These are phyloP conservation scores for Pyricularia grisea DNA, from an alignment of 2,329 filamentous ascomycete genomes.

Conservation along the genomic window DNA sequence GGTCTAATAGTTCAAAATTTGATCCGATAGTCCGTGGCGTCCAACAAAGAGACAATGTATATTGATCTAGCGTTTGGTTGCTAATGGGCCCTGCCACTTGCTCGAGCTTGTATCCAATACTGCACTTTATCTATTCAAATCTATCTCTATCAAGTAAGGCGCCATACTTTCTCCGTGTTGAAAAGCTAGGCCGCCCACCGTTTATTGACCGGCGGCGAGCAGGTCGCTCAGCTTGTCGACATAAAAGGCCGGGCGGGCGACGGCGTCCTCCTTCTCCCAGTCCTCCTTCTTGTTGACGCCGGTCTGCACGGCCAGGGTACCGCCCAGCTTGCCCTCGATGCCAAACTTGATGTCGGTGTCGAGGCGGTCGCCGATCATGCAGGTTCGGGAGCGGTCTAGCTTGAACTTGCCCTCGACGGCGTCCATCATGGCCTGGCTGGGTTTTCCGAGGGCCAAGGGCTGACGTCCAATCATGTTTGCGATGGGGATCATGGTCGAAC, in stretches of 20 bases:
- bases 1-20: too few species aligned
- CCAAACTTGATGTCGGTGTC: constrained; percentile 97
- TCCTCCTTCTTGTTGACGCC: constrained; percentile 83
- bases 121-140: neutral
- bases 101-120: neutral
- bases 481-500: constrained; percentile 70
- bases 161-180: neutral
- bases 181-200: too few species aligned
- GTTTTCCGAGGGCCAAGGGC: constrained; percentile 80
- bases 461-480: constrained; percentile 59
- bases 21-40: too few species aligned
- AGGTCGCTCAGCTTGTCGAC: constrained; percentile 79
- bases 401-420: constrained; percentile 93
- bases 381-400: constrained; percentile 73
- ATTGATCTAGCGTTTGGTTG: neutral
- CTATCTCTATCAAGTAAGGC: neutral
- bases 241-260: constrained; percentile 71
- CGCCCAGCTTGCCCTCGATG: constrained; percentile 80
- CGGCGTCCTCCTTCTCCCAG: constrained; percentile 59
- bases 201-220: neutral
- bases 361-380: constrained; percentile 91
- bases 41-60: neutral
- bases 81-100: neutral
- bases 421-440: constrained; percentile 99
- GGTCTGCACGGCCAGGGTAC: constrained; percentile 83